Conservation (phyloP, 768 basidiomycete genomes). For the Myochromella boudieri region DNA sequence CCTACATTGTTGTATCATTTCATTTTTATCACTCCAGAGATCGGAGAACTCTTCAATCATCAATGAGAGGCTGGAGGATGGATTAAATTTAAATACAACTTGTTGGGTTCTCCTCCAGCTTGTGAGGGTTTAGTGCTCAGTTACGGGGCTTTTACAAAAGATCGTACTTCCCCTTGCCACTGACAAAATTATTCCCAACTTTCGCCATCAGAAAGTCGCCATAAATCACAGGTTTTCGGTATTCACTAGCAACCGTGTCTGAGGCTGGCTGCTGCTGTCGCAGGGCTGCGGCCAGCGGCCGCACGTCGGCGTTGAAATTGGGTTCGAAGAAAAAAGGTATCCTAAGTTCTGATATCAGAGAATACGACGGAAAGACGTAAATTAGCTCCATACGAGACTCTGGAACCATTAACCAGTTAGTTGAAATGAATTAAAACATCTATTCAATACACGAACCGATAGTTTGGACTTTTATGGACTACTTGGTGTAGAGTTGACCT, state of each 20-base stretch:
- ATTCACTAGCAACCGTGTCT: conserved; percentile 16
- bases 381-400: conserved; percentile 65
- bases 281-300: conserved; percentile 61
- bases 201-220: conserved; percentile 77
- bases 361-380: neutral
- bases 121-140: too few relatives aligned
- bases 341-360: conserved; percentile 32
- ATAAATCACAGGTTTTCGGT: conserved; percentile 56
- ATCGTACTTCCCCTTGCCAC: conserved; percentile 39
- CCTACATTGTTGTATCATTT: too few relatives aligned
- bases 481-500: conserved; percentile 87
- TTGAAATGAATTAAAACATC: neutral
- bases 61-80: too few relatives aligned
- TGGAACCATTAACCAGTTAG: conserved; percentile 22
- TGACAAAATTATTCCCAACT: conserved; percentile 71
- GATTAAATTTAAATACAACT: too few relatives aligned
- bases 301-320: conserved; percentile 70
- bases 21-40: too few relatives aligned
- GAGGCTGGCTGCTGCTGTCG: conserved; percentile 36
- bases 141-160: too few relatives aligned
- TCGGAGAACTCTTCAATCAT: too few relatives aligned
- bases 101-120: too few relatives aligned
- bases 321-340: conserved; percentile 96
- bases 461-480: conserved; percentile 72
- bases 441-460: conserved; percentile 44